These are phyloP conservation scores for Neoarthrinium moseri DNA, from an alignment of 2,329 filamentous ascomycete genomes.

Conservation along the genomic window DNA sequence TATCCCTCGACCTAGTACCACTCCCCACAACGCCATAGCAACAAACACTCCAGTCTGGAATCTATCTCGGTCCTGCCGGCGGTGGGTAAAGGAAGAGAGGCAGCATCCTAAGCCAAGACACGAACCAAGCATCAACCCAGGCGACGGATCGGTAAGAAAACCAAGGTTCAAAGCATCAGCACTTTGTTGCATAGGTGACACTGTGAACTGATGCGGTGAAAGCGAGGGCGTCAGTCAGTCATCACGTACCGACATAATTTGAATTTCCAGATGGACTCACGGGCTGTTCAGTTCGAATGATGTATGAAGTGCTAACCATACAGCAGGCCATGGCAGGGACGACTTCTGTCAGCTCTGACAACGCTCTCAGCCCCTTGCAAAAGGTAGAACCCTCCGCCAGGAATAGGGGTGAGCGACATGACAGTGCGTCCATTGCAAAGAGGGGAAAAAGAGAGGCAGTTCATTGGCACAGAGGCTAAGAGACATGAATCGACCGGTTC, in stretches of 20 bases:
- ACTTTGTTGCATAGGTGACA: background rate
- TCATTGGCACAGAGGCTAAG: background rate
- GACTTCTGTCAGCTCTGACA: constrained; percentile 19
- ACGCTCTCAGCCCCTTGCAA: constrained; percentile 7
- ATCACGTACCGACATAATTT: background rate
- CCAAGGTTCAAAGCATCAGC: constrained; percentile 10
- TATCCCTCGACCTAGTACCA: constrained; percentile 17
- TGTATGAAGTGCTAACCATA: constrained; percentile 20
- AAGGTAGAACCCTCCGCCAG: constrained; percentile 6
- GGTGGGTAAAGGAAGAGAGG: constrained; percentile 22
- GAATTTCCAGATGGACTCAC: background rate
- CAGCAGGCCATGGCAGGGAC: constrained; percentile 19
- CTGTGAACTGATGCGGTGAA: background rate
- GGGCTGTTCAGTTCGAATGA: constrained; percentile 8
- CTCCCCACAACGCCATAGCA: constrained; percentile 18
- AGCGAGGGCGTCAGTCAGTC: background rate
- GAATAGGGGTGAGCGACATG: constrained; percentile 11
- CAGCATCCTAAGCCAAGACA: constrained; percentile 24
- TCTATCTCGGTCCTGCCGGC: constrained; percentile 19
- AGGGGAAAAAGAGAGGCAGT: background rate
- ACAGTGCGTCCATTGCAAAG: background rate
- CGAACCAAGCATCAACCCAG: constrained; percentile 21
- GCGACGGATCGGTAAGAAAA: constrained; percentile 12
- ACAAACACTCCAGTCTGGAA: constrained; percentile 21
- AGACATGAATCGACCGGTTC: background rate